Evolutionary conservation across 805 yeast genomes (phyloP), one percentile per base, ranked within the genome.

Genomic region (Blastobotrys muscicola): DNA sequence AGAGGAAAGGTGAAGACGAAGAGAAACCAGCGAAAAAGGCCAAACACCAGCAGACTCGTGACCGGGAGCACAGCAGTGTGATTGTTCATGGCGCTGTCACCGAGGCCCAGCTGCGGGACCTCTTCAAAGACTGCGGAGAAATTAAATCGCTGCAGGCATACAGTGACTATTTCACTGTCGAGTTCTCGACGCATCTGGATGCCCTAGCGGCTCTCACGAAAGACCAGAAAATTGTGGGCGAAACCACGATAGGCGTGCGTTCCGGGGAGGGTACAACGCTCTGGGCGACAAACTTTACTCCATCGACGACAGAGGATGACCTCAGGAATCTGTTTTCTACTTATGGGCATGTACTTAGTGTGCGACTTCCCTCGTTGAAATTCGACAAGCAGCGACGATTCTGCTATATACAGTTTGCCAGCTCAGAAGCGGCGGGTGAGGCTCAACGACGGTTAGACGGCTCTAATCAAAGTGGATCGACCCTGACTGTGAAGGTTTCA

Each of bases 231-330:
- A 54, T 46, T 8, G 45, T 80, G 0, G 67, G 66, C 0, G 73
- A 67, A 0, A 42, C 54, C 1, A 68, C 65, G 33, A 62, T 85
- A 0, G 39, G 52, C 3, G 82, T 85, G 0, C 57, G 56, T 3
- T 60, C 72, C 31, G 59, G 75, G 2, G 54, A 62, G 14, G 65
- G 71, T 10, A 65, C 74, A 32, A 80, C 86, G 0, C 45, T 85
- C 1, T 85, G 85, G 81, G 77, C 80, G 2, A 74, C 89, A 0
- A 85, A 85, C 53, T 84, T 74, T 52, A 87, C 94, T 0, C 80
- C 85, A 2, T 53, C 62, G 1, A 72, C 58, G 45, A 66, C 69
- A 0, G 64, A 65, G 16, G 59, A 57, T 0, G 62, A 68, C 3
- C 41, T 85, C 0, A 51, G 53, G 11, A 48, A 53, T 0, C 14